Evolutionary conservation across 2,329 filamentous ascomycete species (phyloP), one percentile per base, ranked within the genome.

Genomic region (Lachnellula subtilissima): DNA sequence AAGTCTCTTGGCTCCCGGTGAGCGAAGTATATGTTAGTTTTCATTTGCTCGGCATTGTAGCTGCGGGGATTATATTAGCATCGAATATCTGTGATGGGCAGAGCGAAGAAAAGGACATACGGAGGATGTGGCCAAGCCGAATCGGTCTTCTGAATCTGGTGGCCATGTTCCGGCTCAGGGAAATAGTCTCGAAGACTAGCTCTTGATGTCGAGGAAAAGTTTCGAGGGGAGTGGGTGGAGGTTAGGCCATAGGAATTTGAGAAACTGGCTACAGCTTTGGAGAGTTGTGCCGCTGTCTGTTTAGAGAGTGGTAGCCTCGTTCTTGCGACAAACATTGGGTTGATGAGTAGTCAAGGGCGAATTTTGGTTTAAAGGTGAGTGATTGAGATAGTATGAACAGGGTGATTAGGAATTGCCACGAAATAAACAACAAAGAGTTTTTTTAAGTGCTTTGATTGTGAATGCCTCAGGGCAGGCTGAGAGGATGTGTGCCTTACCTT

Each of bases 11-110:
- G 84, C 63, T 86, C 72, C 23, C 93, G 87, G 69, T 97, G 93
- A 22, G 87, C 90, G 3, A 93, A 83, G 47, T 78, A 76, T 50
- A 97, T 82, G 19, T 73, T 83, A 22, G 72, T 69, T 23, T 81
- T 76, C 88, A 97, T 94, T 70, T 97, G 87, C 60, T 88, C 79
- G 67, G 88, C 80, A 28, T 87, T 89, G 71, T 89, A 96, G 58
- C 32, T 8, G 17, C 28, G 17, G 47, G 47, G 15, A 50, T 45
- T 50, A 46, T 23, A 35, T 46, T n/a, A 54, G 28, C 1, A 11
- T 40, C 61, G 12, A 43, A n/a, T 23, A 4, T 43, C 14, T 40
- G 46, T 15, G 45, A 12, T 23, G 15, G 23, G 50, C 36, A n/a
- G 40, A 42, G 22, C 12, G 17, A 12, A 22, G 15, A 22, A 11